Evolutionary conservation across 139 green algal species (phyloP).

Genomic region (Microglena sp.): DNA sequence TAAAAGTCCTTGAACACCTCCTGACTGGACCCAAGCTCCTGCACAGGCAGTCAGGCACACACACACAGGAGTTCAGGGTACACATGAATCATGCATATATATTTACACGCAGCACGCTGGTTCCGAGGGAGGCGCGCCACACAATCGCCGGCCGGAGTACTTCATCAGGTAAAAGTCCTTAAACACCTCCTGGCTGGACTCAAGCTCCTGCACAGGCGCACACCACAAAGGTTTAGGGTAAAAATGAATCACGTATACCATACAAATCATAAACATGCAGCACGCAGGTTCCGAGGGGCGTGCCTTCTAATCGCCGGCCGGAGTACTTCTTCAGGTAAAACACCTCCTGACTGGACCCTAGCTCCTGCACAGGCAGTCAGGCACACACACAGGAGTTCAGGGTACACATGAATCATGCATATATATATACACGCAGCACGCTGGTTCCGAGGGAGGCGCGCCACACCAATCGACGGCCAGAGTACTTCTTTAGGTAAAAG

Average conservation of each 20-base stretch:
- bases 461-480: constrained; percentile 85
- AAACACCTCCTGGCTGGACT: constrained; percentile 60
- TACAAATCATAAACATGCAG: no score
- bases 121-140: constrained; percentile 83
- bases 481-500: constrained; percentile 92
- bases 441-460: constrained; percentile 76
- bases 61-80: no score
- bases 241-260: no score
- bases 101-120: constrained; percentile 80
- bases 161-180: constrained; percentile 89
- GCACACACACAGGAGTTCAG: no score
- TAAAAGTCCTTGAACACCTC: constrained; percentile 86
- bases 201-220: constrained; percentile 59
- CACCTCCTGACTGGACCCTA: constrained; percentile 48
- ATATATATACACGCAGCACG: no score
- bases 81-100: no score
- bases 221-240: no score
- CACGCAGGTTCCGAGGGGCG: no score
- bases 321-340: constrained; percentile 93
- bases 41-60: no score
- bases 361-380: no score
- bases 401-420: no score
- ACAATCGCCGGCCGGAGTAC: constrained; percentile 82
- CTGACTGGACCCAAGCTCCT: constrained; percentile 57
- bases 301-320: constrained; percentile 79